Percentiles rank a stretch among this genome's conserved stretches.
Evolutionary conservation across 768 basidiomycete genomes (phyloP).

Genomic region (Collybia sordida): DNA sequence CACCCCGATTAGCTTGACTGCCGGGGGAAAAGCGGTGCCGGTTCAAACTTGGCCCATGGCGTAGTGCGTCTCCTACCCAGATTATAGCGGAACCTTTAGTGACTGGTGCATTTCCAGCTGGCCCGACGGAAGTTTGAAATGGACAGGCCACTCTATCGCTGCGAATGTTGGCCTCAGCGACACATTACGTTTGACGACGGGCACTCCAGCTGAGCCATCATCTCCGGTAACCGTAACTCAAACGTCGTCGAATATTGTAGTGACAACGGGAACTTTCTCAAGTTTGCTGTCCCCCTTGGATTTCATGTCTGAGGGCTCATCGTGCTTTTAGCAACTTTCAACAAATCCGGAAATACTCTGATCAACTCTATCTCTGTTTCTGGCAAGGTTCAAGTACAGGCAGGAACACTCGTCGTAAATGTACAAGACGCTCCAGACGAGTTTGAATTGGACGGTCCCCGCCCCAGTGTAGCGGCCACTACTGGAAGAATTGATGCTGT

Average conservation of each 20-base stretch:
- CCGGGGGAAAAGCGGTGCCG: slow-evolving; percentile 20
- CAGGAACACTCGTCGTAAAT: slow-evolving; percentile 28
- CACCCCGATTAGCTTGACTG: slow-evolving; percentile 23
- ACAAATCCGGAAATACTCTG: slow-evolving; percentile 28
- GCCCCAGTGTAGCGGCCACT: slow-evolving; percentile 20
- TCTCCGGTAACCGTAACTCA: slow-evolving; percentile 29
- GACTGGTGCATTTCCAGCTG: slow-evolving; percentile 18
- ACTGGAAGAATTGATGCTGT: slow-evolving; percentile 27
- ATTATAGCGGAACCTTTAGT: neutral
- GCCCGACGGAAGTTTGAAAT: slow-evolving; percentile 39
- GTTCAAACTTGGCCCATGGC: slow-evolving; percentile 37
- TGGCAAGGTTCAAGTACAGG: slow-evolving; percentile 25
- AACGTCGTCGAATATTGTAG: slow-evolving; percentile 19
- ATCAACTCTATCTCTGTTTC: slow-evolving; percentile 28
- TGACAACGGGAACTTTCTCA: slow-evolving; percentile 33
- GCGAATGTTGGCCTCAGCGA: slow-evolving; percentile 23
- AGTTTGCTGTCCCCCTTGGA: slow-evolving; percentile 14
- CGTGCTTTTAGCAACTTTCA: slow-evolving; percentile 24
- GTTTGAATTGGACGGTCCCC: slow-evolving; percentile 24
- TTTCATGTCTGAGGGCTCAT: neutral
- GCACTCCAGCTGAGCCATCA: slow-evolving; percentile 31
- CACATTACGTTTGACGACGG: slow-evolving; percentile 23
- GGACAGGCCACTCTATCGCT: slow-evolving; percentile 36
- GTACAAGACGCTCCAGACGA: slow-evolving; percentile 34
- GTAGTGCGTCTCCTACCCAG: slow-evolving; percentile 9